phyloP scores from a whole-genome alignment of 2,329 filamentous ascomycete species.

The Penicillium freii region DNA sequence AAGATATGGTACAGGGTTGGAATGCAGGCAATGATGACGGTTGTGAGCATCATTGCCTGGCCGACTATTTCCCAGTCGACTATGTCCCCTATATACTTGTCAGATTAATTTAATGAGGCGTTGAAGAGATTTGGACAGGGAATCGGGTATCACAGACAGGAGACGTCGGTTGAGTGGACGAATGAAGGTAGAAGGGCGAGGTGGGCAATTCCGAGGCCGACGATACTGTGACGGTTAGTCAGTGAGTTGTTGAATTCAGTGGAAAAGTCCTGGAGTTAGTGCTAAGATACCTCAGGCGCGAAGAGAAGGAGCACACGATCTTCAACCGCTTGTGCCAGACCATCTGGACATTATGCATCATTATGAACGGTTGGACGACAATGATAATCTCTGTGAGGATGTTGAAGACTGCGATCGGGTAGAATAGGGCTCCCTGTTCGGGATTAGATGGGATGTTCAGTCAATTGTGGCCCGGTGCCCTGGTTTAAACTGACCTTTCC shows the following conservation, averaged over 20 bases:
- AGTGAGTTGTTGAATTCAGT: not conserved
- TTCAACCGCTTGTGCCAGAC: constrained; percentile 16
- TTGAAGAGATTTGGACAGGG: not conserved
- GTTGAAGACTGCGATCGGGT: constrained; percentile 18
- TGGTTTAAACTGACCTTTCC: constrained; percentile 11
- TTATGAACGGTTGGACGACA: constrained; percentile 21
- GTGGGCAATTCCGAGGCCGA: constrained; percentile 16
- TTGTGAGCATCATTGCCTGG: constrained; percentile 27
- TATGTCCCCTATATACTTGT: constrained; percentile 18
- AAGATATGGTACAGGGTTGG: constrained; percentile 30
- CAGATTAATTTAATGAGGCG: not conserved
- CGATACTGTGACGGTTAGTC: constrained; percentile 11
- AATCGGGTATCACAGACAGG: constrained; percentile 15
- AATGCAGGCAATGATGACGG: constrained; percentile 25
- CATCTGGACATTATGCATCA: constrained; percentile 28
- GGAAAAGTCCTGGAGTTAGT: not conserved
- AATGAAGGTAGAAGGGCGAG: constrained; percentile 19
- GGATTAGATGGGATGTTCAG: not conserved
- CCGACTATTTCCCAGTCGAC: constrained; percentile 15
- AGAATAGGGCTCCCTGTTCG: constrained; percentile 19
- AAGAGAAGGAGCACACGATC: constrained; percentile 22
- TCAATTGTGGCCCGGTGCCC: not conserved
- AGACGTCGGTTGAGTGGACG: constrained; percentile 16
- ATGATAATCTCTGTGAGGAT: constrained; percentile 22
- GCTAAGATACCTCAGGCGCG: constrained; percentile 15